Evolutionary conservation across 177 flowering plant genomes (phyloP), one percentile per base, ranked within the genome.

Genomic region (Tripterygium wilfordii): DNA sequence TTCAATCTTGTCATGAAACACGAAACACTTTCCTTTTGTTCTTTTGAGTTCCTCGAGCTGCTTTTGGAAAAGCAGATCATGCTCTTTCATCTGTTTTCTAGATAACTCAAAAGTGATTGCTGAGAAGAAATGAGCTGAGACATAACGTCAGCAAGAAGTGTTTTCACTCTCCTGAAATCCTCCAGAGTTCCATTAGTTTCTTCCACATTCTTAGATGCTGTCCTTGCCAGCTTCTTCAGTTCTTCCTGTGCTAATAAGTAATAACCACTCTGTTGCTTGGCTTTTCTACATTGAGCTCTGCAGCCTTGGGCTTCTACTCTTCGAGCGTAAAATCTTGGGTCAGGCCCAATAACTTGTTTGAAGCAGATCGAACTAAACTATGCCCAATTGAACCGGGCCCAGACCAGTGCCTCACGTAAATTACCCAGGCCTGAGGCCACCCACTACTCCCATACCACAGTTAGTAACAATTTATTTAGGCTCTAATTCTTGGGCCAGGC

Each of bases 121-220:
- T 85, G 89, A 23, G 86, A 75, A 49, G 75, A 68, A 56, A 83
- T 70, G 57, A 91, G 64, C 64, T 83, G 90, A 45, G 80, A 68
- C 67, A 80, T 83, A 60, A 88, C 85, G 59, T 75, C 82, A 46
- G 60, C 48, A 48, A 91, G 85, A 63, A 91, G 85, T 48, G 48
- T 72, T 58, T 65, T 79, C 54, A 85, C 85, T 53, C 80, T 76
- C 45, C 54, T 62, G 42, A 87, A 81, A 30, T 75, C 88, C 39
- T 72, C 63, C 46, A 73, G 10, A 19, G 82, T 64, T 53, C 65
- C 65, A 64, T 67, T 66, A 48, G 70, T 59, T 56, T 71, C 75
- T n/a, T 49, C 47, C 45, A 56, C 29, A 36, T 70, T 61, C 37
- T 60, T 76, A 9, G 76, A 67, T 38, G 73, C 68, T 53, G 69